Conservation (phyloP, 1,139 yeast genomes). For the Saccharomycopsis hybrid region DNA sequence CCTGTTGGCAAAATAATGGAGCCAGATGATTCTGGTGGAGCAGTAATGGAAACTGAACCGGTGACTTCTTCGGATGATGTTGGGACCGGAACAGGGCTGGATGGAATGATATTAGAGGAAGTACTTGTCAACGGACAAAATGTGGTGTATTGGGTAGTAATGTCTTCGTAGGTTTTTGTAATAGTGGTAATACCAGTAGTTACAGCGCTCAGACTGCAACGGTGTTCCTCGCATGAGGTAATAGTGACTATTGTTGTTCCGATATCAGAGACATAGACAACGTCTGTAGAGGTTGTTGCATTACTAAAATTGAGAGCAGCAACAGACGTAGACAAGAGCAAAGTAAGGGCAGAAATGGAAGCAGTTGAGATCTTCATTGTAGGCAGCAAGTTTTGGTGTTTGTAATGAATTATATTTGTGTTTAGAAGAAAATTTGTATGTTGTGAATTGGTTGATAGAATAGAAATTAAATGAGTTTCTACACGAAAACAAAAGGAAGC, state of each 20-base stretch:
- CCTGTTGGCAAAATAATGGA: not conserved
- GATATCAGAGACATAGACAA: conserved; percentile 15
- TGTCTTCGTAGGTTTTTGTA: conserved; percentile 29
- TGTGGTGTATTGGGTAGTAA: conserved; percentile 31
- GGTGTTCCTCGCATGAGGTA: conserved; percentile 15
- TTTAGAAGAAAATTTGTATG: not conserved
- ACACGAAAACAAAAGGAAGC: too few species aligned
- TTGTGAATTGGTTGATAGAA: not conserved
- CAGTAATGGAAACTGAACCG: not conserved
- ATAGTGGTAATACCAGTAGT: conserved; percentile 26
- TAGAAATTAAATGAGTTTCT: too few species aligned
- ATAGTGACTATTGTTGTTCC: conserved; percentile 19
- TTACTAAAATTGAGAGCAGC: conserved; percentile 1
- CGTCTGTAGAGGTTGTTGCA: conserved; percentile 5
- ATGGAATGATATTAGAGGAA: not conserved
- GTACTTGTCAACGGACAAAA: conserved; percentile 32
- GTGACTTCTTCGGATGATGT: conserved; percentile 2
- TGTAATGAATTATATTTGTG: not conserved
- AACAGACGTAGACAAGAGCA: not conserved
- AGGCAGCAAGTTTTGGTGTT: not conserved
- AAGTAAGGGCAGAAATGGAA: conserved; percentile 1
- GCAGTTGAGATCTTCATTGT: conserved; percentile 14
- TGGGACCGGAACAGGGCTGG: conserved; percentile 10
- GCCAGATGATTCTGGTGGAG: not conserved
- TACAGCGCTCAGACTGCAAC: conserved; percentile 14